phyloP scores from a whole-genome alignment of 495 filamentous ascomycete species.

The Hypoxylon rickii region DNA sequence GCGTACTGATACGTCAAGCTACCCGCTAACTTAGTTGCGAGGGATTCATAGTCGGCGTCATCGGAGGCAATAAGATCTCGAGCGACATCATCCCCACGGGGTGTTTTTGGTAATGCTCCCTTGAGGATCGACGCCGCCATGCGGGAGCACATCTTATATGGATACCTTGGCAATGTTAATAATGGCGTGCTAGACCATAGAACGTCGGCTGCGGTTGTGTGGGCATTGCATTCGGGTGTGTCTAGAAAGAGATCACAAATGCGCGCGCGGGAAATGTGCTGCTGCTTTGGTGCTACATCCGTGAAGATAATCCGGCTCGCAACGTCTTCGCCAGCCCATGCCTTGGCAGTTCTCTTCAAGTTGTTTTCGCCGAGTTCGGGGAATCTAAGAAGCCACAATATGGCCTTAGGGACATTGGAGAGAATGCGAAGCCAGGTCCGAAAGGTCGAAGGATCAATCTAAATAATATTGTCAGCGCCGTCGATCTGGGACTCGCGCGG shows the following conservation, averaged over 20 bases:
- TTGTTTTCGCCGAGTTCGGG: conserved; percentile 91
- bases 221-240: conserved; percentile 97
- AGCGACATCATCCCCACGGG: conserved; percentile 68
- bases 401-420: conserved; percentile 79
- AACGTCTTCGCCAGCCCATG: conserved; percentile 85
- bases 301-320: conserved; percentile 95
- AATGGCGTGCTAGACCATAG: conserved; percentile 95
- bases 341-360: conserved; percentile 74
- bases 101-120: conserved; percentile 77
- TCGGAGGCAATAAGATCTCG: conserved; percentile 77
- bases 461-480: conserved; percentile 9
- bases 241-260: conserved; percentile 95
- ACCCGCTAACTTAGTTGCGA: conserved; percentile 73
- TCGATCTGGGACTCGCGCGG: not conserved
- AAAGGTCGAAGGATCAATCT: conserved; percentile 98
- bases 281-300: conserved; percentile 92
- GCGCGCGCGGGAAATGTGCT: conserved; percentile 90
- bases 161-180: conserved; percentile 89
- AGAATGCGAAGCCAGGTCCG: conserved; percentile 96
- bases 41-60: conserved; percentile 79
- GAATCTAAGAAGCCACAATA: conserved; percentile 96
- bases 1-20: conserved; percentile 63
- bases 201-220: conserved; percentile 96
- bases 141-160: conserved; percentile 98
- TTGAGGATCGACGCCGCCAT: conserved; percentile 95